phyloP scores from a whole-genome alignment of 805 yeast species.

The Yamadazyma ubonensis region DNA sequence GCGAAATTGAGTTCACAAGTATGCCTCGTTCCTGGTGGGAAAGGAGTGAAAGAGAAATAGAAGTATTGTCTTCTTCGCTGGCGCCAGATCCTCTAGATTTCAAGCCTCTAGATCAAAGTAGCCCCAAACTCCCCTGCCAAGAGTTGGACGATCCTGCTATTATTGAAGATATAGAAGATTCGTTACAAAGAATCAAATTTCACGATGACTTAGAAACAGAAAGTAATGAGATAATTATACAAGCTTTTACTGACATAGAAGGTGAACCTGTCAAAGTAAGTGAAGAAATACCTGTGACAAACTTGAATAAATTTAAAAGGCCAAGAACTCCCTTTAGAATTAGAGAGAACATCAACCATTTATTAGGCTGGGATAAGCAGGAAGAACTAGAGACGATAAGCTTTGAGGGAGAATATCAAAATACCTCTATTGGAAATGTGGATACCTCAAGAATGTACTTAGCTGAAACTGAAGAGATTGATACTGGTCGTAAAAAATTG shows the following conservation, averaged over 20 bases:
- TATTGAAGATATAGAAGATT: constrained; percentile 11
- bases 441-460: background rate
- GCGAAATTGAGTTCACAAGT: constrained; percentile 5
- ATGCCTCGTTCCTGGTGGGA: constrained; percentile 2
- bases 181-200: constrained; percentile 2
- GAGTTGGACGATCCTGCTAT: constrained; percentile 9
- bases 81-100: background rate
- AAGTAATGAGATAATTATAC: background rate
- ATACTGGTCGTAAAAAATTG: background rate
- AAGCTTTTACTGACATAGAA: constrained; percentile 6
- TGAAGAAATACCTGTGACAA: constrained; percentile 5
- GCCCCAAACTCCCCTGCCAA: background rate
- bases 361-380: constrained; percentile 13
- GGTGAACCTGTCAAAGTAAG: constrained; percentile 11
- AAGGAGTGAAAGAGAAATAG: background rate
- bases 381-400: constrained; percentile 1
- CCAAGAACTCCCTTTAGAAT: constrained; percentile 17
- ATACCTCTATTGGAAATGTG: too few species aligned
- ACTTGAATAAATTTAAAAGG: background rate
- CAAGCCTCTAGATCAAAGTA: constrained; percentile 5
- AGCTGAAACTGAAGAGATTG: background rate
- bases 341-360: constrained; percentile 17
- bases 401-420: too few species aligned
- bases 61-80: background rate
- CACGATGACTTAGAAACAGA: background rate